phyloP scores from a whole-genome alignment of 2,329 filamentous ascomycete genomes.

The Ustulina deusta region DNA sequence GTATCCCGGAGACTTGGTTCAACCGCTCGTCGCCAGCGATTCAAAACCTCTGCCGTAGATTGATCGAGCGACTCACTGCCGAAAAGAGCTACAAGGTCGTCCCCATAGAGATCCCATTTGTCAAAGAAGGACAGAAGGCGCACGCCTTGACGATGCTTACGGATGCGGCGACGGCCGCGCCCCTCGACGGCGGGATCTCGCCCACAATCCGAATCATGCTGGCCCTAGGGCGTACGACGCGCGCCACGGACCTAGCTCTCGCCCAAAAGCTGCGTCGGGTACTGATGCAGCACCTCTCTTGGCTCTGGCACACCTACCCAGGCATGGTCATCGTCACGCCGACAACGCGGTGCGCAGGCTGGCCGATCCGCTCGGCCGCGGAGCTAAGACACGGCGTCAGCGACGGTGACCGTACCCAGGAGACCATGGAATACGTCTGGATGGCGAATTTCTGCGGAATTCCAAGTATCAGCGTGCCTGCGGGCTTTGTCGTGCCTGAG shows the following conservation, averaged over 20 bases:
- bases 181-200: conserved; percentile 60
- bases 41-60: conserved; percentile 56
- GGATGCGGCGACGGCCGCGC: conserved; percentile 64
- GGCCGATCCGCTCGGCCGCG: conserved; percentile 53
- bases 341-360: conserved; percentile 66
- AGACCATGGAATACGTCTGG: conserved; percentile 64
- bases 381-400: conserved; percentile 54
- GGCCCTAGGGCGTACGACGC: conserved; percentile 68
- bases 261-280: conserved; percentile 77
- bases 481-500: conserved; percentile 58
- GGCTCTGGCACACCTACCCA: conserved; percentile 73
- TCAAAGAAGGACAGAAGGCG: conserved; percentile 74
- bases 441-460: conserved; percentile 64
- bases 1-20: conserved; percentile 75
- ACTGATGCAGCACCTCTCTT: conserved; percentile 77
- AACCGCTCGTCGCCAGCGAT: conserved; percentile 57
- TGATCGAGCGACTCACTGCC: conserved; percentile 65
- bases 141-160: conserved; percentile 80
- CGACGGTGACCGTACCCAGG: conserved; percentile 60
- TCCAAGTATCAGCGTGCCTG: conserved; percentile 60
- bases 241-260: conserved; percentile 74
- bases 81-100: conserved; percentile 66
- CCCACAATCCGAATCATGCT: conserved; percentile 65
- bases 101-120: conserved; percentile 68
- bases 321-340: conserved; percentile 79